These are phyloP conservation scores for Lolium rigidum DNA, from an alignment of 176 grass and related monocot species.

Conservation along the genomic window DNA sequence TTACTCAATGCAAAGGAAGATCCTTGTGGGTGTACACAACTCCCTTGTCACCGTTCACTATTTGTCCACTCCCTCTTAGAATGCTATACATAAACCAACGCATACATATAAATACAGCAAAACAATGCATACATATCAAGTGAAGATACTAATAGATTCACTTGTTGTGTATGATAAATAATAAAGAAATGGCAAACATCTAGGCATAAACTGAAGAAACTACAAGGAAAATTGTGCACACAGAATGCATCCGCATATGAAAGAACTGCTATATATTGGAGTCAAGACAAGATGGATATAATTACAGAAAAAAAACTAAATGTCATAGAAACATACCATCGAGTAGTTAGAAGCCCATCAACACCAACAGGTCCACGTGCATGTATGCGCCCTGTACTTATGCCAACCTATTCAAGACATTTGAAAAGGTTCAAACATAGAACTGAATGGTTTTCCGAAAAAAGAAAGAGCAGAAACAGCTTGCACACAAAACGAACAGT, in stretches of 20 bases:
- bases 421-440: conserved; percentile 32
- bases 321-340: conserved; percentile 69
- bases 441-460: background rate
- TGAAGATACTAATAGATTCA: background rate
- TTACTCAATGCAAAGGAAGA: conserved; percentile 73
- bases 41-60: conserved; percentile 92
- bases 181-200: background rate
- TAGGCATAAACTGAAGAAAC: background rate
- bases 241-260: background rate
- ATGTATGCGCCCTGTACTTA: conserved; percentile 99
- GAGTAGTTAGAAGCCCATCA: conserved; percentile 86
- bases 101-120: background rate
- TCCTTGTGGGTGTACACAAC: conserved; percentile 91
- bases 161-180: background rate
- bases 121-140: background rate
- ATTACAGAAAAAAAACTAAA: background rate
- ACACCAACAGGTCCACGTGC: conserved; percentile 98
- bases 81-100: conserved; percentile 59
- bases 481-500: background rate
- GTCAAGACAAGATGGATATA: background rate
- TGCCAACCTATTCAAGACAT: conserved; percentile 80
- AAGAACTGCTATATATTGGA: background rate
- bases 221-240: background rate
- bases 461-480: background rate
- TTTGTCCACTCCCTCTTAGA: conserved; percentile 86